A percentile compares a stretch with the other conserved stretches of the same genome.
These are phyloP conservation scores for Mesembryanthemum crystallinum DNA, from an alignment of 148 eudicot species.

Conservation along the genomic window DNA sequence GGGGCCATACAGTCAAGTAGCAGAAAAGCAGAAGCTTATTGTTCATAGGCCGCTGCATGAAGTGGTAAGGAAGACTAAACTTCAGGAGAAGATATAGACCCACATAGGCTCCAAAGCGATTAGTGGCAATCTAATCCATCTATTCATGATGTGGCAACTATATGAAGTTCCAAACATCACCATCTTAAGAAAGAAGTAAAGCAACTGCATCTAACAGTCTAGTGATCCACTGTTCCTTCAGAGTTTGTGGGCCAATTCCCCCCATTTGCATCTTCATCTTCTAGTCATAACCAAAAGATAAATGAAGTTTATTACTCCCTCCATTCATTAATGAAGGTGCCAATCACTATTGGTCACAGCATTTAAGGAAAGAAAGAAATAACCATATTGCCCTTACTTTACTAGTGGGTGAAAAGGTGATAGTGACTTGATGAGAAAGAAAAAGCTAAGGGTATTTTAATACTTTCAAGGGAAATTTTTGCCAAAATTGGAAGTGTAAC, in stretches of 20 bases:
- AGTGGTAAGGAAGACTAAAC: background rate
- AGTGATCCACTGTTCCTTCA: constrained; percentile 40
- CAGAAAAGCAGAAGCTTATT: constrained; percentile 5
- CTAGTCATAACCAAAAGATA: constrained; percentile 1
- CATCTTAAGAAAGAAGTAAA: constrained; percentile 1
- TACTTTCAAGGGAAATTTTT: no score
- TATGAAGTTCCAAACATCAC: constrained; percentile 26
- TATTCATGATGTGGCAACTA: constrained; percentile 23
- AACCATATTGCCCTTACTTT: no score
- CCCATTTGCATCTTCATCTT: constrained; percentile 23
- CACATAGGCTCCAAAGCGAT: constrained; percentile 34
- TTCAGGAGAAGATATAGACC: constrained; percentile 18
- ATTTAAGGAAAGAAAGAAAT: no score
- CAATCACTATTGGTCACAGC: no score
- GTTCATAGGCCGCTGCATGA: background rate
- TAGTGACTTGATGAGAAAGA: no score
- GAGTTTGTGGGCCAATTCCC: constrained; percentile 36
- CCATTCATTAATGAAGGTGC: no score
- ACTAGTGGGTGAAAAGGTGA: no score
- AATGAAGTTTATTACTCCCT: background rate
- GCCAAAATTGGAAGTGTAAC: no score
- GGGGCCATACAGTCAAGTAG: constrained; percentile 35
- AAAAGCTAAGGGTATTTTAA: no score
- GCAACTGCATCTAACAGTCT: constrained; percentile 24
- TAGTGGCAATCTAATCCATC: constrained; percentile 21